Percentiles rank a stretch among this genome's conserved stretches.
phyloP scores from a whole-genome alignment of 179 eudicot species.

The Spinacia oleracea region DNA sequence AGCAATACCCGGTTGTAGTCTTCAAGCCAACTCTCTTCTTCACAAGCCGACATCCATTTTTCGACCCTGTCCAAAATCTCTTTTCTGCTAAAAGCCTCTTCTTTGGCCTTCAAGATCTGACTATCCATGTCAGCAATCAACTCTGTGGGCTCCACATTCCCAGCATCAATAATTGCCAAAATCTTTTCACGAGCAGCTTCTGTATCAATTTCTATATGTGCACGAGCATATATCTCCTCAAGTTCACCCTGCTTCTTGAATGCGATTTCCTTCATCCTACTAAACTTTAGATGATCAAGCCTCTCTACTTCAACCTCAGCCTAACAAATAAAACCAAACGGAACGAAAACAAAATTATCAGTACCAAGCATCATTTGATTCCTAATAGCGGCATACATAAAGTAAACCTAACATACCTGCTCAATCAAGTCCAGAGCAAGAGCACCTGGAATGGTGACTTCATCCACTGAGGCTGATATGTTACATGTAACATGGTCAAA shows the following conservation, averaged over 20 bases:
- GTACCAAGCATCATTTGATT: slow-evolving; percentile 12
- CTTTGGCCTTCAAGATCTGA: slow-evolving; percentile 85
- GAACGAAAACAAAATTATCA: slow-evolving; percentile 3
- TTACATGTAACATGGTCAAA: slow-evolving; percentile 97
- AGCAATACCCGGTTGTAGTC: slow-evolving; percentile 82
- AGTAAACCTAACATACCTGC: slow-evolving; percentile 52
- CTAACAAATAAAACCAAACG: slow-evolving; percentile 36
- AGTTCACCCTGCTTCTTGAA: slow-evolving; percentile 90
- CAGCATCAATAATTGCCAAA: slow-evolving; percentile 77
- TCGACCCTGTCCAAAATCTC: slow-evolving; percentile 96
- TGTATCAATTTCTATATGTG: slow-evolving; percentile 83
- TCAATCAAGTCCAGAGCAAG: slow-evolving; percentile 94
- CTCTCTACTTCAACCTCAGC: slow-evolving; percentile 97
- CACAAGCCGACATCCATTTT: slow-evolving; percentile 99
- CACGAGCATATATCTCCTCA: slow-evolving; percentile 85
- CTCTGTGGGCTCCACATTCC: slow-evolving; percentile 86
- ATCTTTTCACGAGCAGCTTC: slow-evolving; percentile 85
- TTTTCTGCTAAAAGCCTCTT: slow-evolving; percentile 90
- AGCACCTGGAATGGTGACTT: slow-evolving; percentile 84
- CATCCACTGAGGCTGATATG: slow-evolving; percentile 86
- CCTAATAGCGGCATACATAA: slow-evolving; percentile 12
- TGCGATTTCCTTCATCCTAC: slow-evolving; percentile 98
- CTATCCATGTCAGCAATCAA: slow-evolving; percentile 95
- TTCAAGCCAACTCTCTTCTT: slow-evolving; percentile 99
- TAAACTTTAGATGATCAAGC: slow-evolving; percentile 88